A percentile compares a stretch with the other conserved stretches of the same genome.
These are phyloP conservation scores for Wickerhamomyces pijperi DNA, from an alignment of 805 yeast species.

Conservation along the genomic window DNA sequence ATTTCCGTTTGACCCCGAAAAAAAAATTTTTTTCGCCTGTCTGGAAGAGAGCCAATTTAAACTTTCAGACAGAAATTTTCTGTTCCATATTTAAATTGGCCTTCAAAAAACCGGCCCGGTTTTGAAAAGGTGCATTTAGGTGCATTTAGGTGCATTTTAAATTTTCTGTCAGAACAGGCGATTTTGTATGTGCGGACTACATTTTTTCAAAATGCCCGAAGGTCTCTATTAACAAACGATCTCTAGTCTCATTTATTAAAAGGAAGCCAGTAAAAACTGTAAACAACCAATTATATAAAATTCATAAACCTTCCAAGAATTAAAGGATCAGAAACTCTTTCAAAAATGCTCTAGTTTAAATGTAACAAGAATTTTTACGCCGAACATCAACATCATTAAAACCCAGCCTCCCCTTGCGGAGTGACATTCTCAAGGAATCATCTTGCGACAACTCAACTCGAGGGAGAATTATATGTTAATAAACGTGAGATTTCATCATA, in stretches of 20 bases:
- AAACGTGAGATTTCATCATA: slow-evolving; percentile 23
- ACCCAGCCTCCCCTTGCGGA: slow-evolving; percentile 14
- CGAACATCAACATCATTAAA: slow-evolving; percentile 19
- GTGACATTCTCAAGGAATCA: slow-evolving; percentile 3
- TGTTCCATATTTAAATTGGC: too few relatives aligned
- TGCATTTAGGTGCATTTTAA: too few relatives aligned
- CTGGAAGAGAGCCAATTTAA: too few relatives aligned
- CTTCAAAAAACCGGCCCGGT: too few relatives aligned
- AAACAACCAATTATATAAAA: too few relatives aligned
- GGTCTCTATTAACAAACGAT: background rate
- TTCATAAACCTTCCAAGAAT: background rate
- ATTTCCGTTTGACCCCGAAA: too few relatives aligned
- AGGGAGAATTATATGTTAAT: slow-evolving; percentile 17
- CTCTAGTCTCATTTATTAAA: background rate
- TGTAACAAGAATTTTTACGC: slow-evolving; percentile 22
- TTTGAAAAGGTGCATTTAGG: too few relatives aligned
- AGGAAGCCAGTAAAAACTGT: background rate
- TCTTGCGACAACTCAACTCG: slow-evolving; percentile 12
- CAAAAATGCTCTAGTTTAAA: slow-evolving; percentile 10
- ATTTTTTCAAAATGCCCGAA: too few relatives aligned
- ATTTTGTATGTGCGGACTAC: too few relatives aligned
- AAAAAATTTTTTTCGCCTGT: too few relatives aligned
- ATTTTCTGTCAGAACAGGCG: too few relatives aligned
- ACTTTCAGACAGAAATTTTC: too few relatives aligned
- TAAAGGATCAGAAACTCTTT: slow-evolving; percentile 20